Evolutionary conservation across 768 basidiomycete genomes (phyloP).

Genomic region (Gelatoporia subvermispora): DNA sequence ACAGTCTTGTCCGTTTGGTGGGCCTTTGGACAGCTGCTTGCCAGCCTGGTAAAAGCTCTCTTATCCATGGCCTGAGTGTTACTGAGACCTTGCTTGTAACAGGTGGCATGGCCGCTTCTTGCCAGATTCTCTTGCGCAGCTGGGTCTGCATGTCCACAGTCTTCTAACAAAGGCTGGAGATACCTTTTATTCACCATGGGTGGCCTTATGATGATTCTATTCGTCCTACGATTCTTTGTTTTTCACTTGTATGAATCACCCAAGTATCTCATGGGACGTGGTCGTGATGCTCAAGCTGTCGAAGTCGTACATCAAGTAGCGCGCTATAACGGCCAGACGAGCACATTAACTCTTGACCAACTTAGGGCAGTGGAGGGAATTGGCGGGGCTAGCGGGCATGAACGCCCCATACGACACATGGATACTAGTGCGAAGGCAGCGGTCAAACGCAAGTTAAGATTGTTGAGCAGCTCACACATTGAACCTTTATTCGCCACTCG

Average conservation of each 20-base stretch:
- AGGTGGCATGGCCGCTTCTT: slow-evolving; percentile 73
- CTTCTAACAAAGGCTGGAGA: slow-evolving; percentile 67
- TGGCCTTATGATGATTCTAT: slow-evolving; percentile 60
- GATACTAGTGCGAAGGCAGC: slow-evolving; percentile 37
- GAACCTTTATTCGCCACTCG: slow-evolving; percentile 47
- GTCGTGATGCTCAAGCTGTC: slow-evolving; percentile 60
- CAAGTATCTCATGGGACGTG: slow-evolving; percentile 67
- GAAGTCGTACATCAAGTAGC: slow-evolving; percentile 61
- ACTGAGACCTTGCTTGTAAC: not conserved
- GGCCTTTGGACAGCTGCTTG: slow-evolving; percentile 70
- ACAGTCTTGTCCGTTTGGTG: slow-evolving; percentile 78
- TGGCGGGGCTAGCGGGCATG: slow-evolving; percentile 4
- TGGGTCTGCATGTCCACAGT: slow-evolving; percentile 35
- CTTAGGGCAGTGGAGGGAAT: slow-evolving; percentile 25
- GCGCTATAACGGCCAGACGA: slow-evolving; percentile 48
- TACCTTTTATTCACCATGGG: slow-evolving; percentile 71
- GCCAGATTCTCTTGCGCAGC: slow-evolving; percentile 60
- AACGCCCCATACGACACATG: slow-evolving; percentile 11
- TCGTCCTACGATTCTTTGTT: slow-evolving; percentile 56
- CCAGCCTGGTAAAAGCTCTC: slow-evolving; percentile 38
- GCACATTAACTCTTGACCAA: slow-evolving; percentile 46
- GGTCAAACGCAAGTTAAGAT: slow-evolving; percentile 31
- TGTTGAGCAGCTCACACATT: slow-evolving; percentile 38
- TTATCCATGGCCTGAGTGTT: not conserved
- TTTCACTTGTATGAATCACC: slow-evolving; percentile 69